Conservation (phyloP, 495 filamentous ascomycete species). For the Lasiosphaeria hispida region DNA sequence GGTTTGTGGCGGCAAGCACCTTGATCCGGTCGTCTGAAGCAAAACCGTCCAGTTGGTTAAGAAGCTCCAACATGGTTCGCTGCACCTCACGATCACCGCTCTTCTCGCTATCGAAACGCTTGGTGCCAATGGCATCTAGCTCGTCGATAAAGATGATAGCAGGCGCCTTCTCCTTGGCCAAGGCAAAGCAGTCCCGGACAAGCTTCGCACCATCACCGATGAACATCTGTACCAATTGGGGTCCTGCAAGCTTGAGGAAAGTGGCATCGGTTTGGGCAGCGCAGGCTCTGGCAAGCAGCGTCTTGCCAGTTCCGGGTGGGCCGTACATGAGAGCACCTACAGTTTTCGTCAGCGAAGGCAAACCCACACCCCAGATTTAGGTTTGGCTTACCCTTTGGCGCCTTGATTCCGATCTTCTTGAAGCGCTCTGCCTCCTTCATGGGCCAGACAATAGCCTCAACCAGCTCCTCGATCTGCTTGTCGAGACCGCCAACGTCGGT, state of each 20-base stretch:
- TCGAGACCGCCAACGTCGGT: conserved; percentile 95
- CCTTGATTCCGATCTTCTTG: conserved; percentile 99
- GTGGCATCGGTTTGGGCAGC: conserved; percentile 98
- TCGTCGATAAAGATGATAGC: conserved; percentile 99
- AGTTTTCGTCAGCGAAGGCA: not conserved
- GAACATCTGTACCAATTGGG: conserved; percentile 99
- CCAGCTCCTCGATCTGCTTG: conserved; percentile 99
- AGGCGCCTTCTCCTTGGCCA: conserved; percentile 97
- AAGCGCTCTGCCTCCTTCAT: conserved; percentile 99
- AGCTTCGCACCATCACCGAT: conserved; percentile 98
- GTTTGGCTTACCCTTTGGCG: conserved; percentile 78
- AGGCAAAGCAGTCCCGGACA: conserved; percentile 93
- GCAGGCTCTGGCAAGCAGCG: conserved; percentile 93
- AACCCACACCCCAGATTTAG: not conserved
- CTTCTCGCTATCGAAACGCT: conserved; percentile 99
- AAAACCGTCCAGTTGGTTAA: conserved; percentile 98
- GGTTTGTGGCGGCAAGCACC: conserved; percentile 96
- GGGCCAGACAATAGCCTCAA: conserved; percentile 99
- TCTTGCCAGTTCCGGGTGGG: conserved; percentile 95
- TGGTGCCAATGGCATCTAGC: conserved; percentile 93
- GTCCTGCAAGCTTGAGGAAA: conserved; percentile 97
- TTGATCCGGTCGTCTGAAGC: conserved; percentile 99
- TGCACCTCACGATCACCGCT: conserved; percentile 97
- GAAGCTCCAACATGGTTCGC: conserved; percentile 96
- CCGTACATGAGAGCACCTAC: conserved; percentile 97